Evolutionary conservation across 2,329 filamentous ascomycete genomes (phyloP).

Genomic region (Fusarium veterinarium): DNA sequence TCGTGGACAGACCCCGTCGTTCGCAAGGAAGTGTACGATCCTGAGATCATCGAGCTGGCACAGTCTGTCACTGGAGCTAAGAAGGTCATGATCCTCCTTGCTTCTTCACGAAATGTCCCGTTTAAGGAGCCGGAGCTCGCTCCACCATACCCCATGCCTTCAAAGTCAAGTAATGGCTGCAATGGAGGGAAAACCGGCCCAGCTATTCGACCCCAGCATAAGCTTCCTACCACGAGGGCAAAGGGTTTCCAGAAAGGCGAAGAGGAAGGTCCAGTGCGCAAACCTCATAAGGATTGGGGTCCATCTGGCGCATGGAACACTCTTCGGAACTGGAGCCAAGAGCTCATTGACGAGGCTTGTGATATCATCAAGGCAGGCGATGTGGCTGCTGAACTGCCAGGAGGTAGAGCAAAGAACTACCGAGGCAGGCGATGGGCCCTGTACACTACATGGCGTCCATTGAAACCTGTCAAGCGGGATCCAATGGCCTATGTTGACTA

Average conservation of each 20-base stretch:
- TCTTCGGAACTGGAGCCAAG: not conserved
- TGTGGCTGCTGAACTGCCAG: not conserved
- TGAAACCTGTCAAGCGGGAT: not conserved
- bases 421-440: not conserved
- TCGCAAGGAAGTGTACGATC: not conserved
- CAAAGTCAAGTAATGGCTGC: rapidly evolving
- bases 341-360: not conserved
- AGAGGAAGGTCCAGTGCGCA: not conserved
- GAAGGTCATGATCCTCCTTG: not conserved
- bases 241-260: not conserved
- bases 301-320: not conserved
- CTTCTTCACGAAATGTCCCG: not conserved
- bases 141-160: not conserved
- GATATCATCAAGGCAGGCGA: not conserved
- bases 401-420: not conserved
- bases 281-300: not conserved
- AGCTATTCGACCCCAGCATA: not conserved
- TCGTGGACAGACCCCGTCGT: not conserved
- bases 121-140: not conserved
- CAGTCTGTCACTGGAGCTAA: not conserved
- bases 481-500: not conserved
- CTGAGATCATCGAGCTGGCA: not conserved
- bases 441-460: not conserved
- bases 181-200: rapidly evolving
- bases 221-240: not conserved